phyloP scores from a whole-genome alignment of 2,329 filamentous ascomycete genomes.

The Fusarium coicis region DNA sequence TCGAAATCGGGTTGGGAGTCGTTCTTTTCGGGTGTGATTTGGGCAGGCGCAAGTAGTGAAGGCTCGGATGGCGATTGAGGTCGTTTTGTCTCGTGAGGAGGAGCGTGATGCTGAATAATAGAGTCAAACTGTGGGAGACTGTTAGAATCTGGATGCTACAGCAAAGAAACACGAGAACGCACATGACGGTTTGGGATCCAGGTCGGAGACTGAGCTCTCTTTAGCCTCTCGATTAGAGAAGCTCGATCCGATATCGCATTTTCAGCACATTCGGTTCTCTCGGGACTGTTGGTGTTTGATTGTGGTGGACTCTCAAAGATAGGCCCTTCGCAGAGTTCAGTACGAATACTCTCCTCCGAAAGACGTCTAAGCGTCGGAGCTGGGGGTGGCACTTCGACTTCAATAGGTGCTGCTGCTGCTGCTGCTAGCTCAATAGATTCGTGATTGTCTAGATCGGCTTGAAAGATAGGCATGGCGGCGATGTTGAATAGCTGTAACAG shows the following conservation, averaged over 20 bases:
- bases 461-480: conserved; percentile 67
- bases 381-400: conserved; percentile 26
- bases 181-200: conserved; percentile 77
- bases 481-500: conserved; percentile 46
- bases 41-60: conserved; percentile 58
- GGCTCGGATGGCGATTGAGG: conserved; percentile 52
- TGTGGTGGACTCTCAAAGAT: conserved; percentile 56
- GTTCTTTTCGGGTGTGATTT: conserved; percentile 56
- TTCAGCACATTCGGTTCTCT: conserved; percentile 41
- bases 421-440: conserved; percentile 38
- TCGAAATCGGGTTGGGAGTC: conserved; percentile 39
- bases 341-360: conserved; percentile 70
- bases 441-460: conserved; percentile 59
- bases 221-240: conserved; percentile 85
- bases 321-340: conserved; percentile 70
- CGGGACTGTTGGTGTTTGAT: conserved; percentile 40
- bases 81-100: conserved; percentile 21
- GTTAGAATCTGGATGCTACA: conserved; percentile 18
- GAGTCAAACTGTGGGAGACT: conserved; percentile 51
- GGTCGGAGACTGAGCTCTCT: conserved; percentile 78
- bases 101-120: conserved; percentile 43
- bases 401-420: conserved; percentile 35
- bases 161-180: conserved; percentile 42
- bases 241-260: conserved; percentile 68
- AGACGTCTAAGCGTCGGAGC: conserved; percentile 45